Base-by-base conservation (phyloP, 495 filamentous ascomycete genomes). In the Aspergillus baeticus region DNA sequence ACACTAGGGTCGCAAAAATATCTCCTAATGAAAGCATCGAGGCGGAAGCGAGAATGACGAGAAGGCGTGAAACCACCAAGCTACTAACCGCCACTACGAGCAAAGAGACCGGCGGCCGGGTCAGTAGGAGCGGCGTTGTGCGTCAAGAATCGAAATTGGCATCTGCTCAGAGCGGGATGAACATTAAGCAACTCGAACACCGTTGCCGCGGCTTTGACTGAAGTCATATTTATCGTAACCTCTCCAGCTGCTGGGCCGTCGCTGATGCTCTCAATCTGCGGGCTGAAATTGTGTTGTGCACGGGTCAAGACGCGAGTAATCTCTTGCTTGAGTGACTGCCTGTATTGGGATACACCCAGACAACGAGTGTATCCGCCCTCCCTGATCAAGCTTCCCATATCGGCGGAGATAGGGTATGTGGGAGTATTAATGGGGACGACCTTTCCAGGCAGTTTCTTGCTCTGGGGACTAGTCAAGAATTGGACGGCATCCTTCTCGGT, bases 381-480 rank as follows among this genome's bases (percentile, higher is more conserved):
- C 1, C 15, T 15, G 26, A 75, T 60, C 26, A 63, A 31, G 5
- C 50, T 36, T 43, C 59, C 51, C 47, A 69, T 61, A 1, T 61
- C 55, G 8, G 43, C 31, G 0, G 54, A 36, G 13, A 72, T 61
- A 2, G 64, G 67, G 29, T 70, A 75, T 0, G 70, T 75, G 5
- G 72, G 66, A 3, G 72, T 75, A 31, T 61, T 55, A 4, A 73
- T 63, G 18, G 60, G 64, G 6, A 60, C 49, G 1, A 69, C 67
- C 20, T 53, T 56, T 21, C 55, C 65, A 15, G 33, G 26, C 2
- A 42, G 5, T 5, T n/a, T 42, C 14, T 29, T 33, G 22, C 31
- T 42, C 0, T 22, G 13, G 26, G 41, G 36, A 8, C 52, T 51
- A 36, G 38, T 11, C 15, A 67, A 7, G 29, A 72, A 69, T 1